A percentile compares a stretch with the other conserved stretches of the same genome.
Evolutionary conservation across 2,329 filamentous ascomycete genomes (phyloP).

Genomic region (Thermoascus crustaceus): DNA sequence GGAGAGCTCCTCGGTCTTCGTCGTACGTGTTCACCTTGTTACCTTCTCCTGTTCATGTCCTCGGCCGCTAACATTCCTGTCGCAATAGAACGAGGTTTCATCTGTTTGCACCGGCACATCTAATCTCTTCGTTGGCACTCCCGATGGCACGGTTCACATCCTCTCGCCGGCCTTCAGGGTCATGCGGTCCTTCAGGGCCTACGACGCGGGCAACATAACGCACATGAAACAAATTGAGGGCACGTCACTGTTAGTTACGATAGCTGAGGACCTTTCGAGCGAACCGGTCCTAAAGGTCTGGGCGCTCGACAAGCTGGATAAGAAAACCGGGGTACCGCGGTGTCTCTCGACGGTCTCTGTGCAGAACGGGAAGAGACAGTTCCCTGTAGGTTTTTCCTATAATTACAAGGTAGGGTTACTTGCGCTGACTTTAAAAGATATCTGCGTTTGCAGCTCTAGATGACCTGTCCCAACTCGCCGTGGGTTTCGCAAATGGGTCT

Average conservation of each 20-base stretch:
- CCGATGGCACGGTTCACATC: conserved; percentile 79
- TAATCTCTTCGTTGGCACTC: conserved; percentile 79
- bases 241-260: conserved; percentile 74
- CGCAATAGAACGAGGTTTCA: conserved; percentile 58
- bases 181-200: conserved; percentile 75
- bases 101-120: conserved; percentile 80
- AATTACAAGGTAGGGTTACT: background rate
- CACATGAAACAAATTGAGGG: conserved; percentile 89
- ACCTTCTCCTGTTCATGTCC: conserved; percentile 18
- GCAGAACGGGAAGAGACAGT: conserved; percentile 83
- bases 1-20: conserved; percentile 69
- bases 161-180: conserved; percentile 82
- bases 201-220: conserved; percentile 67
- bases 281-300: conserved; percentile 95
- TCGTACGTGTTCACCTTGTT: conserved; percentile 46
- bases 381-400: conserved; percentile 55
- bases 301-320: conserved; percentile 87
- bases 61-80: conserved; percentile 6
- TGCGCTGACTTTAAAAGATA: conserved; percentile 33
- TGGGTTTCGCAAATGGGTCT: conserved; percentile 91
- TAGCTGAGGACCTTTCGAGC: conserved; percentile 72
- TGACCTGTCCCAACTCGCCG: conserved; percentile 83
- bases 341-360: conserved; percentile 81
- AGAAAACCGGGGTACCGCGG: conserved; percentile 82
- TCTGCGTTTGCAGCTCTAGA: conserved; percentile 82